Evolutionary conservation across 768 basidiomycete species (phyloP).

Genomic region (Termitomyces sp.): DNA sequence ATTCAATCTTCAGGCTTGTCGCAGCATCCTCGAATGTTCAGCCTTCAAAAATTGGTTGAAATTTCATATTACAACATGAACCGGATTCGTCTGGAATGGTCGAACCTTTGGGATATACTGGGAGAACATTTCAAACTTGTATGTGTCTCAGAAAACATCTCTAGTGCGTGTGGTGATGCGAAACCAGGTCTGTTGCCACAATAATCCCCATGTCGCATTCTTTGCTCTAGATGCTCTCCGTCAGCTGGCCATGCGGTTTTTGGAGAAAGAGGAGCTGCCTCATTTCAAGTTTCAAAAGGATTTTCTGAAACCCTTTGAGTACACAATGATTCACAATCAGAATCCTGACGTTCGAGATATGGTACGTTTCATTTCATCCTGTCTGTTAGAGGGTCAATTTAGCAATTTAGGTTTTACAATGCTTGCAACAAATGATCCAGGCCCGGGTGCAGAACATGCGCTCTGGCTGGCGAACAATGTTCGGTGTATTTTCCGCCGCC

Average conservation of each 20-base stretch:
- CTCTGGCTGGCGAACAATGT: conserved; percentile 99
- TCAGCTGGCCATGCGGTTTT: conserved; percentile 95
- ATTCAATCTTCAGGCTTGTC: conserved; percentile 96
- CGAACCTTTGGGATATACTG: conserved; percentile 93
- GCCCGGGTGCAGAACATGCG: conserved; percentile 91
- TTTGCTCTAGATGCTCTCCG: conserved; percentile 96
- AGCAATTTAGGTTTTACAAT: conserved; percentile 76
- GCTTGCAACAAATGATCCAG: conserved; percentile 98
- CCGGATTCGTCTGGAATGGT: conserved; percentile 97
- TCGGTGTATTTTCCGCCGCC: conserved; percentile 95
- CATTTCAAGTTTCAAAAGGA: conserved; percentile 99
- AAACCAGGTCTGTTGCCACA: conserved; percentile 92
- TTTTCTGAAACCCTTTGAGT: conserved; percentile 96
- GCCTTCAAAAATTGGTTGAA: conserved; percentile 95
- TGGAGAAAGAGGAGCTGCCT: conserved; percentile 96
- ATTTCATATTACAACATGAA: conserved; percentile 99
- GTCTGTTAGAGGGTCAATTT: background rate
- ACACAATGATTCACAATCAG: conserved; percentile 94
- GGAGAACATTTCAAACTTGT: conserved; percentile 99
- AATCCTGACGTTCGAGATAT: conserved; percentile 96
- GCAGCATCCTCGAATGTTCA: conserved; percentile 91
- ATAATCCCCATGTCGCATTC: conserved; percentile 92
- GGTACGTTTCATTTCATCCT: conserved; percentile 39
- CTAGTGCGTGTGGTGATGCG: background rate
- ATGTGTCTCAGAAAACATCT: conserved; percentile 13